Base-by-base conservation (phyloP, 257 asterid genomes). In the Plectranthus barbatus region DNA sequence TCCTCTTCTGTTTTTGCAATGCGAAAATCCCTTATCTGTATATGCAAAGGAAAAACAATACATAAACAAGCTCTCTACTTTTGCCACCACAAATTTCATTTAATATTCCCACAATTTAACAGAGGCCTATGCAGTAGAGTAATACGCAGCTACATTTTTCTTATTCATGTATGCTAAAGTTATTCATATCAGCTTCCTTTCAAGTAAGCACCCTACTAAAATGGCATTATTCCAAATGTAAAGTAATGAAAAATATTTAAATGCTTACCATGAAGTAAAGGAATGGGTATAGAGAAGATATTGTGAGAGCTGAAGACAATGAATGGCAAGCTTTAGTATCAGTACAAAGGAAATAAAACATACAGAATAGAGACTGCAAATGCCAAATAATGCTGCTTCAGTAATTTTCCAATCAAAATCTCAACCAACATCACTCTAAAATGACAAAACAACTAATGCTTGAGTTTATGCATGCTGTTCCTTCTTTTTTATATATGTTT, bases 251-350 rank as follows among this genome's bases (percentile, higher is more conserved):
- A 20, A 26, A 42, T 31, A 45, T 64, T 40, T 8, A 61, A 56
- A 21, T 20, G 64, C 86, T 66, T 73, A 85, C 96, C 94, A 87
- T 88, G 68, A 88, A 88, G 70, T 85, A 88, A 23, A 88, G 86
- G 83, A 88, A 88, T 3, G 94, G 94, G 66, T 83, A 88, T 55
- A 88, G 91, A 20, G 96, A 88, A 14, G 91, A 74, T 72, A 85
- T 83, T 8, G 96, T 78, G 70, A 88, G 63, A 68, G 89, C 96
- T 88, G 91, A 51, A 73, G 26, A 77, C 37, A 66, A 39, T n/a
- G 33, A 45, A 54, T 2, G 2, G 1, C 18, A 13, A 13, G 44
- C 15, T 26, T 26, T n/a, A n/a, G n/a, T n/a, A n/a, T 26, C 31
- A 26, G 31, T 26, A 26, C 2, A 26, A 26, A 26, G 31, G 5